phyloP scores from a whole-genome alignment of 345 rosid species.

The Pseudoturritis turrita region DNA sequence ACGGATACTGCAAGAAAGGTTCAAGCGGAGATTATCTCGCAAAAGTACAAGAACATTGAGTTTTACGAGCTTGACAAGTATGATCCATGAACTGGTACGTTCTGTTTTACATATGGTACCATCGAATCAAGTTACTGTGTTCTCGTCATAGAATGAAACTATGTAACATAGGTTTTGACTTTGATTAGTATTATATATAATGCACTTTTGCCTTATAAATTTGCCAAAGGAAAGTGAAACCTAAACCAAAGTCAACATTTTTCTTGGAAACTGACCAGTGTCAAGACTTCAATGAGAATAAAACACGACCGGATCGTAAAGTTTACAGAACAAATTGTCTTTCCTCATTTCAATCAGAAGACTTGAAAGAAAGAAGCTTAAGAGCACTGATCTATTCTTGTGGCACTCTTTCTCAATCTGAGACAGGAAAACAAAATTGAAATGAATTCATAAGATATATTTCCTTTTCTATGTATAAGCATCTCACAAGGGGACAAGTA shows the following conservation, averaged over 20 bases:
- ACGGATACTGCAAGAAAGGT: slow-evolving; percentile 97
- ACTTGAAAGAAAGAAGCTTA: background rate
- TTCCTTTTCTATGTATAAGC: slow-evolving; percentile 32
- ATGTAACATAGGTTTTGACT: slow-evolving; percentile 4
- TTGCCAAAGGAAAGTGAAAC: background rate
- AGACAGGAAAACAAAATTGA: background rate
- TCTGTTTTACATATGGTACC: background rate
- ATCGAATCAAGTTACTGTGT: background rate
- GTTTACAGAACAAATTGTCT: background rate
- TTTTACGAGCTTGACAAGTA: slow-evolving; percentile 69
- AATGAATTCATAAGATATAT: slow-evolving; percentile 21
- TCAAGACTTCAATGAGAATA: background rate
- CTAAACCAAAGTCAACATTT: background rate
- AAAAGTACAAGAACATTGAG: slow-evolving; percentile 92
- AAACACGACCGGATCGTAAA: no score
- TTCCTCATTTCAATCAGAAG: background rate
- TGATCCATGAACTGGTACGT: slow-evolving; percentile 11
- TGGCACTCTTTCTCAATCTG: background rate
- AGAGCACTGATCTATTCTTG: background rate
- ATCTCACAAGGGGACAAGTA: slow-evolving; percentile 13
- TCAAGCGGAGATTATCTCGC: slow-evolving; percentile 92
- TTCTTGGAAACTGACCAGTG: background rate
- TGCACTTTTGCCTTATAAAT: background rate
- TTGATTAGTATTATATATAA: slow-evolving; percentile 20
- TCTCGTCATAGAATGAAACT: background rate